These are phyloP conservation scores for Nematocida minor DNA, from an alignment of 371 early-diverging fungal genomes.

Conservation along the genomic window DNA sequence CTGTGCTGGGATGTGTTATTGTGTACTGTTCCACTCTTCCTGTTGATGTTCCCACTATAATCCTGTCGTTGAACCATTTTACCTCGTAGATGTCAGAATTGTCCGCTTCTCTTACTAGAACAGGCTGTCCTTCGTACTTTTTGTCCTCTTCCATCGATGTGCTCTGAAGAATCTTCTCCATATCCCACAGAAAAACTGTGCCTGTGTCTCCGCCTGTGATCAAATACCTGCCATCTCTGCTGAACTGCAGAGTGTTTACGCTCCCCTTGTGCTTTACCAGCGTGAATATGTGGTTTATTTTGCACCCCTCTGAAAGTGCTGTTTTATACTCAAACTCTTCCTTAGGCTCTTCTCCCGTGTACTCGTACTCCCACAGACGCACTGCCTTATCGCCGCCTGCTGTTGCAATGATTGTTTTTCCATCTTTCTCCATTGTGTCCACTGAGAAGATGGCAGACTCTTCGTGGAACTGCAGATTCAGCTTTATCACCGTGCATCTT, in stretches of 20 bases:
- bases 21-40: conserved; percentile 35
- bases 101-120: conserved; percentile 51
- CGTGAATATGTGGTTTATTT: conserved; percentile 50
- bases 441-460: conserved; percentile 59
- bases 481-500: conserved; percentile 57
- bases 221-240: conserved; percentile 37
- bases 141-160: conserved; percentile 9
- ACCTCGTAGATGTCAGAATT: conserved; percentile 63
- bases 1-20: background rate
- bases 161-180: background rate
- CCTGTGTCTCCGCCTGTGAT: conserved; percentile 62
- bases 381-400: conserved; percentile 60
- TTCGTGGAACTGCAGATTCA: conserved; percentile 64
- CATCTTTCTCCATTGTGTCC: conserved; percentile 14
- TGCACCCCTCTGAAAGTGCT: conserved; percentile 45
- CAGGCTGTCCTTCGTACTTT: conserved; percentile 5
- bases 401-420: conserved; percentile 56
- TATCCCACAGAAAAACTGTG: conserved; percentile 49
- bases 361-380: conserved; percentile 60
- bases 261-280: conserved; percentile 51
- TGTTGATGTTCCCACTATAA: conserved; percentile 50
- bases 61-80: conserved; percentile 43
- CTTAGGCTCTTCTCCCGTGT: background rate
- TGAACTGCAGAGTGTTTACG: conserved; percentile 61
- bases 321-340: conserved; percentile 52